Percentiles rank a stretch among this genome's conserved stretches.
Evolutionary conservation across 1,139 yeast species (phyloP).

Genomic region (Protomyces lactucae-debilis): DNA sequence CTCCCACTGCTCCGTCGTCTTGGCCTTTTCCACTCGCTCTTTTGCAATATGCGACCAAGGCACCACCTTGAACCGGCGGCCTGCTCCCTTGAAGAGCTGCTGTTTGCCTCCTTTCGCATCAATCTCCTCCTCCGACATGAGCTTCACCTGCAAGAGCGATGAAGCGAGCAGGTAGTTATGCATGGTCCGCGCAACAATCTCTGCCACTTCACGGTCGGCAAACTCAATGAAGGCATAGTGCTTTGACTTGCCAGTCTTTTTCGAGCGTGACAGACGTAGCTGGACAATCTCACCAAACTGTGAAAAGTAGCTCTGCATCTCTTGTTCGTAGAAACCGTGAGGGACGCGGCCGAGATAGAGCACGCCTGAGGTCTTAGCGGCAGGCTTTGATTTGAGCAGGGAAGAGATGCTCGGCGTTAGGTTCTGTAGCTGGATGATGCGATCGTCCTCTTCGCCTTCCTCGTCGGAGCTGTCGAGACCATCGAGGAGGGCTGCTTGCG

Average conservation of each 20-base stretch:
- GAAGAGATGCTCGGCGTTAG: slow-evolving; percentile 14
- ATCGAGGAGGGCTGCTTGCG: background rate
- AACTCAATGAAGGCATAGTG: slow-evolving; percentile 92
- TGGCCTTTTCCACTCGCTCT: slow-evolving; percentile 54
- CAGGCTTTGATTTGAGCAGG: background rate
- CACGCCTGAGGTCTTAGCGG: slow-evolving; percentile 47
- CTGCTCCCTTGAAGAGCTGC: slow-evolving; percentile 54
- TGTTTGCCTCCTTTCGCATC: slow-evolving; percentile 35
- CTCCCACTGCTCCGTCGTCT: slow-evolving; percentile 57
- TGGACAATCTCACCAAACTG: slow-evolving; percentile 85
- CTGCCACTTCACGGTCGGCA: slow-evolving; percentile 66
- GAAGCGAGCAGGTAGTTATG: slow-evolving; percentile 86
- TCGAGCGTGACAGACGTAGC: slow-evolving; percentile 78
- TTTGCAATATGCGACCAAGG: slow-evolving; percentile 59
- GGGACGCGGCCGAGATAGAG: slow-evolving; percentile 90
- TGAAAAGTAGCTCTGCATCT: slow-evolving; percentile 70
- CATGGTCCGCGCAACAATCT: slow-evolving; percentile 90
- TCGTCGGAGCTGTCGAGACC: slow-evolving; percentile 3
- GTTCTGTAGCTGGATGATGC: slow-evolving; percentile 19
- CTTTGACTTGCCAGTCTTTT: slow-evolving; percentile 83
- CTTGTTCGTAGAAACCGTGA: slow-evolving; percentile 81
- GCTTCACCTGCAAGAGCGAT: slow-evolving; percentile 68
- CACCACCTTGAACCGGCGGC: slow-evolving; percentile 53
- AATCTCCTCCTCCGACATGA: slow-evolving; percentile 47
- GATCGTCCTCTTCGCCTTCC: slow-evolving; percentile 16